A percentile compares a stretch with the other conserved stretches of the same genome.
Evolutionary conservation across 768 basidiomycete genomes (phyloP).

Genomic region (Termitomyces sp.): DNA sequence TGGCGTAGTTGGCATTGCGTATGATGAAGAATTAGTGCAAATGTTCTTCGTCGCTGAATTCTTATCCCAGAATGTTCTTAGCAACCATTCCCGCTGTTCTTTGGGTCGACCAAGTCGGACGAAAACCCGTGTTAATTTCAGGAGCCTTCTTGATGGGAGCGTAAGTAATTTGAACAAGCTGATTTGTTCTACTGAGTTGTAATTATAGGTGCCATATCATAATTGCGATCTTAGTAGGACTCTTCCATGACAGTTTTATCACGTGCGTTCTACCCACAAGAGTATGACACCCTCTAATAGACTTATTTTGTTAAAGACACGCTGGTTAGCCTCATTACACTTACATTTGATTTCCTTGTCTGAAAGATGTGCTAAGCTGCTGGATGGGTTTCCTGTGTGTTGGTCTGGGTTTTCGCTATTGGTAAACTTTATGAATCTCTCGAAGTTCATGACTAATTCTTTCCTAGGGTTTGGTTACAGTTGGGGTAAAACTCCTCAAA

Average conservation of each 20-base stretch:
- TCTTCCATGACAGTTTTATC: slow-evolving; percentile 53
- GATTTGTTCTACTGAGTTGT: not conserved
- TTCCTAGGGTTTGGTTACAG: slow-evolving; percentile 62
- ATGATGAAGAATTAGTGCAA: slow-evolving; percentile 19
- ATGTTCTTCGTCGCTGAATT: not conserved
- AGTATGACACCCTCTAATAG: not conserved
- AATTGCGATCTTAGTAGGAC: slow-evolving; percentile 58
- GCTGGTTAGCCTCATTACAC: slow-evolving; percentile 17
- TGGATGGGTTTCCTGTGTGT: slow-evolving; percentile 66
- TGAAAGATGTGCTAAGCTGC: slow-evolving; percentile 35
- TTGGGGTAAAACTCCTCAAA: slow-evolving; percentile 43
- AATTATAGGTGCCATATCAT: slow-evolving; percentile 58
- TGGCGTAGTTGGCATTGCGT: slow-evolving; percentile 79
- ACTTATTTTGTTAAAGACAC: slow-evolving; percentile 19
- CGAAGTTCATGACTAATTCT: not conserved
- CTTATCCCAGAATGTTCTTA: slow-evolving; percentile 52
- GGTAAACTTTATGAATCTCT: slow-evolving; percentile 24
- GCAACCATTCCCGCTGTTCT: slow-evolving; percentile 79
- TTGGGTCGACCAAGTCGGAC: slow-evolving; percentile 74
- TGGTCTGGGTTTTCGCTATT: slow-evolving; percentile 74
- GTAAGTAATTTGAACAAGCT: slow-evolving; percentile 27
- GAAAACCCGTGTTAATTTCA: slow-evolving; percentile 69
- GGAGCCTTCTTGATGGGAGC: slow-evolving; percentile 70
- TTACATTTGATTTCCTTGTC: not conserved
- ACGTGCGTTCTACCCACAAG: slow-evolving; percentile 25